phyloP scores from a whole-genome alignment of 208 protist genomes.

The Leishmania turanica region DNA sequence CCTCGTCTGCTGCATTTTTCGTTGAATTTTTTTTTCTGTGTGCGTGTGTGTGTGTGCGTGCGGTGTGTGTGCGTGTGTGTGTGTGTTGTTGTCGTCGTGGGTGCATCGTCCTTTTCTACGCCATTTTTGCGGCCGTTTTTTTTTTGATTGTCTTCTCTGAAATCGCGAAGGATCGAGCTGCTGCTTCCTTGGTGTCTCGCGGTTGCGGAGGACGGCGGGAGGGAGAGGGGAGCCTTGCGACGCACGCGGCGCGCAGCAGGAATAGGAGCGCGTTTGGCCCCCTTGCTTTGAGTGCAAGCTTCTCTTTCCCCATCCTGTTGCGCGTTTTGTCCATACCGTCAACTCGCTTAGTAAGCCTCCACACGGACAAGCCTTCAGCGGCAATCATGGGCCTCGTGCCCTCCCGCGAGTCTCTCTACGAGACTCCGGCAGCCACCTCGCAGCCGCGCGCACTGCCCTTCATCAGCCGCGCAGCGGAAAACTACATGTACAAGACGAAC shows the following conservation, averaged over 20 bases:
- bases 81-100: too few species aligned
- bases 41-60: too few species aligned
- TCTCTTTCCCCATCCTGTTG: neutral
- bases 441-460: slow-evolving; percentile 24
- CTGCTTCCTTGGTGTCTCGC: neutral
- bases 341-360: neutral
- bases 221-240: neutral
- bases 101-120: neutral
- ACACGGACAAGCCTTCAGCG: neutral
- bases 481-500: slow-evolving; percentile 36
- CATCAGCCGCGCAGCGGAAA: slow-evolving; percentile 35
- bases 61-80: too few species aligned
- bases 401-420: slow-evolving; percentile 22
- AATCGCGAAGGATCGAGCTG: neutral
- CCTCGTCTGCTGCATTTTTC: neutral
- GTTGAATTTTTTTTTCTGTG: neutral
- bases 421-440: neutral
- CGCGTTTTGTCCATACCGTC: neutral
- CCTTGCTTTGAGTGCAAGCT: neutral
- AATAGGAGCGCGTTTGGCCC: too few species aligned
- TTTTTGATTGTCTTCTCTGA: neutral
- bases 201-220: too few species aligned
- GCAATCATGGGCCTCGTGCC: slow-evolving; percentile 33
- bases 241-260: neutral
- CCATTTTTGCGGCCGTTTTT: neutral